phyloP scores from a whole-genome alignment of 805 yeast genomes.

The Candida coquimbonensis region DNA sequence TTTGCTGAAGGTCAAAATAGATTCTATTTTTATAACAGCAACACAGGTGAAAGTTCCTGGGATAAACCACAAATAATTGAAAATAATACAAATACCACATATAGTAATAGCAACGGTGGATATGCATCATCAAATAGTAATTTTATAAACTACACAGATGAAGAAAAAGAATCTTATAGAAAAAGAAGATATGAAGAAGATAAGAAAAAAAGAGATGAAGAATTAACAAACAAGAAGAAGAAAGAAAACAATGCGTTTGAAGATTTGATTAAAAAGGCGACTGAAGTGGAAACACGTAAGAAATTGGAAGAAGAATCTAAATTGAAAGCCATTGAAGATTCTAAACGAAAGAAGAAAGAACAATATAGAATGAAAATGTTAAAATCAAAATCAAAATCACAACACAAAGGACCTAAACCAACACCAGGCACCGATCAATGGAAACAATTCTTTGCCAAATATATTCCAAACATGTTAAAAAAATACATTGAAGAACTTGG shows the following conservation, averaged over 20 bases:
- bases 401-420: conserved; percentile 8
- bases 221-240: conserved; percentile 18
- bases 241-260: conserved; percentile 21
- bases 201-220: conserved; percentile 19
- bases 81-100: background rate
- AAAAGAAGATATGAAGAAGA: conserved; percentile 13
- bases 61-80: conserved; percentile 37
- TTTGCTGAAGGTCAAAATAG: conserved; percentile 40
- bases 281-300: conserved; percentile 21
- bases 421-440: conserved; percentile 23
- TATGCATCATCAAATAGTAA: conserved; percentile 4
- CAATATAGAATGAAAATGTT: conserved; percentile 25
- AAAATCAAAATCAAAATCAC: conserved; percentile 1
- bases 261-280: conserved; percentile 35
- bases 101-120: background rate
- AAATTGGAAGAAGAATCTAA: conserved; percentile 20
- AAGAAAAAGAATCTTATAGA: conserved; percentile 20
- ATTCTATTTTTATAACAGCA: conserved; percentile 41
- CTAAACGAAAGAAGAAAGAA: conserved; percentile 25
- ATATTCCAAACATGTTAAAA: conserved; percentile 74
- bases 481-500: conserved; percentile 62
- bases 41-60: conserved; percentile 47
- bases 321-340: conserved; percentile 8
- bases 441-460: conserved; percentile 51
- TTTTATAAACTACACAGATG: background rate